Percentiles rank a stretch among this genome's conserved stretches.
Conservation (phyloP, 352 stramenopile genomes). For the Elongisporangium prolatum region DNA sequence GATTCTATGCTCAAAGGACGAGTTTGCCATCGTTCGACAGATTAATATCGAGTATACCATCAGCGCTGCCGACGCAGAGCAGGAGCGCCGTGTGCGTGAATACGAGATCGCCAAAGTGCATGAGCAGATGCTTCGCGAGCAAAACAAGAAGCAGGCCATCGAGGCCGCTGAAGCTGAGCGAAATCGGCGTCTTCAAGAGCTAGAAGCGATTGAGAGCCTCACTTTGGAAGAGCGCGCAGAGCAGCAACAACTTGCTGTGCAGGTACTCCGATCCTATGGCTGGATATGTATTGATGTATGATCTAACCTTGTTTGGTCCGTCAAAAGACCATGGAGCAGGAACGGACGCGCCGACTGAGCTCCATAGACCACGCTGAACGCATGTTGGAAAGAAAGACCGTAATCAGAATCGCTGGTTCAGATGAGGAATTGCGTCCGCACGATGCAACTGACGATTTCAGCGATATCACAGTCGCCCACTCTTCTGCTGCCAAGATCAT, state of each 20-base stretch:
- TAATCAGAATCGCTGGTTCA: background rate
- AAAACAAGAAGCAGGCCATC: conserved; percentile 29
- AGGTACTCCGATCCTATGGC: conserved; percentile 12
- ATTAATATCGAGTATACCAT: conserved; percentile 74
- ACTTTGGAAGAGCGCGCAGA: conserved; percentile 23
- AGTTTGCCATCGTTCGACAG: conserved; percentile 60
- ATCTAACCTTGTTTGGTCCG: background rate
- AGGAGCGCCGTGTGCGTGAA: conserved; percentile 56
- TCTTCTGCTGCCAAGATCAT: conserved; percentile 48
- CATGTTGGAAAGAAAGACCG: conserved; percentile 9
- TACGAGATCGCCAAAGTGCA: conserved; percentile 60
- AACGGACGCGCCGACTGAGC: conserved; percentile 50
- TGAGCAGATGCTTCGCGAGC: conserved; percentile 50
- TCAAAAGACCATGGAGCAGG: conserved; percentile 49
- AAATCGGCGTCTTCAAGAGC: conserved; percentile 38
- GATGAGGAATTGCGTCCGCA: background rate
- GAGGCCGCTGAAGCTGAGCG: conserved; percentile 44
- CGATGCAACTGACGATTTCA: conserved; percentile 19
- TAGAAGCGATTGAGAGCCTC: conserved; percentile 12
- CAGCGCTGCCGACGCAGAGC: conserved; percentile 50
- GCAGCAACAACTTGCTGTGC: conserved; percentile 26
- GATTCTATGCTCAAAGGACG: conserved; percentile 17
- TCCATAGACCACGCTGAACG: conserved; percentile 38
- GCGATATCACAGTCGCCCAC: conserved; percentile 60
- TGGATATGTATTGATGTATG: background rate